Evolutionary conservation across 495 filamentous ascomycete species (phyloP).

Genomic region (Sporormia fimetaria): DNA sequence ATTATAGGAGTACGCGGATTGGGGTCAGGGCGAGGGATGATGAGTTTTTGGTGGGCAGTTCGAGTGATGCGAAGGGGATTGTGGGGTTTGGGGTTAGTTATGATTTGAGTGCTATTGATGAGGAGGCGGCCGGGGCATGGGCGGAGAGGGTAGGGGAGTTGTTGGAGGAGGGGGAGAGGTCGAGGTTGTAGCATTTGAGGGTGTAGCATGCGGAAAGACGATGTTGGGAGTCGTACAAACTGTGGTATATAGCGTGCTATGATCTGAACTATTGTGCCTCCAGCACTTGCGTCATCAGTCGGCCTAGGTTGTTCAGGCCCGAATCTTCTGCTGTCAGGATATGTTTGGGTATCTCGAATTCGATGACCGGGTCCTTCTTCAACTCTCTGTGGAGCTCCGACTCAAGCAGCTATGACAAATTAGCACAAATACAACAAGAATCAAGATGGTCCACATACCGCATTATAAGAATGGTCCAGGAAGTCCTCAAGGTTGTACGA

Average conservation of each 20-base stretch:
- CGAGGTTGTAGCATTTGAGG: conserved; percentile 6
- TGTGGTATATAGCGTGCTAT: background rate
- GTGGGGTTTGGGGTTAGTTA: conserved; percentile 25
- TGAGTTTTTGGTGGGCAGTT: conserved; percentile 31
- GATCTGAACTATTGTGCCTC: conserved; percentile 3
- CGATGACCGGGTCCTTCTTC: conserved; percentile 76
- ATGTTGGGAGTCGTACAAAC: background rate
- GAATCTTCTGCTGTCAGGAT: conserved; percentile 55
- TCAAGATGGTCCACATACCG: conserved; percentile 45
- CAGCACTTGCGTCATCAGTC: conserved; percentile 23
- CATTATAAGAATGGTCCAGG: conserved; percentile 84
- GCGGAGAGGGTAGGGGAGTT: conserved; percentile 25
- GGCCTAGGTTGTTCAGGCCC: conserved; percentile 30
- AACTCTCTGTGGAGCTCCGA: conserved; percentile 62
- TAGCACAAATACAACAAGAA: conserved; percentile 1
- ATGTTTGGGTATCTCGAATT: conserved; percentile 85
- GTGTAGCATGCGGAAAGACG: background rate
- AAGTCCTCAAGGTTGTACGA: conserved; percentile 90
- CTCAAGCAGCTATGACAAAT: too few relatives aligned
- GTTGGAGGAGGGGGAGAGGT: conserved; percentile 15
- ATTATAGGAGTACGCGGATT: conserved; percentile 13
- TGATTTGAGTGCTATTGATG: conserved; percentile 27
- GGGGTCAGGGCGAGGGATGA: conserved; percentile 29
- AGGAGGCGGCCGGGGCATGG: conserved; percentile 25
- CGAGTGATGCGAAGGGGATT: conserved; percentile 20